A percentile compares a stretch with the other conserved stretches of the same genome.
Evolutionary conservation across 495 filamentous ascomycete genomes (phyloP).

Genomic region (Neurospora sublineolata): DNA sequence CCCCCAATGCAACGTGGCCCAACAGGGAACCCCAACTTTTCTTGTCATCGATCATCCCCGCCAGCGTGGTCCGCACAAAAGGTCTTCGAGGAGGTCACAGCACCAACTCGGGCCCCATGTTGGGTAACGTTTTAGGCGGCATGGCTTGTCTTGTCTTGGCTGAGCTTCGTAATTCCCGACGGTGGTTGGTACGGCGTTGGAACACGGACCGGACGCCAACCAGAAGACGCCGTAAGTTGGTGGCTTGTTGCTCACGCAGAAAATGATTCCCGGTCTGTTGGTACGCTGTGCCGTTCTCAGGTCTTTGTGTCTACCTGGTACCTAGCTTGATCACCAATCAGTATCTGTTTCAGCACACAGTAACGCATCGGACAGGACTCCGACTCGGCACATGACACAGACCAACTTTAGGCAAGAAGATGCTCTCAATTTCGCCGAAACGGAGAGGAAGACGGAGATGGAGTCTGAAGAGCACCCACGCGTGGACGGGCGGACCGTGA

Average conservation of each 20-base stretch:
- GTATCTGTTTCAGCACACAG: not conserved
- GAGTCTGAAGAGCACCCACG: not conserved
- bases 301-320: not conserved
- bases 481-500: not conserved
- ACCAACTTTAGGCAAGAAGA: not conserved
- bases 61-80: not conserved
- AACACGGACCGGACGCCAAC: not conserved
- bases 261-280: not conserved
- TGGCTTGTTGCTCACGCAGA: not conserved
- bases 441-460: not conserved
- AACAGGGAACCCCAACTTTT: slow-evolving; percentile 7
- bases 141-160: not conserved
- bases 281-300: not conserved
- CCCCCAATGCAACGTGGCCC: slow-evolving; percentile 18
- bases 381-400: not conserved
- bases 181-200: not conserved
- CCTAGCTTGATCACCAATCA: not conserved
- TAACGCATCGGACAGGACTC: not conserved
- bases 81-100: not conserved
- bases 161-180: not conserved
- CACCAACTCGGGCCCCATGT: not conserved
- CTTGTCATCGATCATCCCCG: not conserved
- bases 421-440: not conserved
- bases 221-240: not conserved
- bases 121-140: not conserved